Percentiles rank a stretch among this genome's conserved stretches.
These are phyloP conservation scores for Dendryphion nanum DNA, from an alignment of 2,329 filamentous ascomycete species.

Conservation along the genomic window DNA sequence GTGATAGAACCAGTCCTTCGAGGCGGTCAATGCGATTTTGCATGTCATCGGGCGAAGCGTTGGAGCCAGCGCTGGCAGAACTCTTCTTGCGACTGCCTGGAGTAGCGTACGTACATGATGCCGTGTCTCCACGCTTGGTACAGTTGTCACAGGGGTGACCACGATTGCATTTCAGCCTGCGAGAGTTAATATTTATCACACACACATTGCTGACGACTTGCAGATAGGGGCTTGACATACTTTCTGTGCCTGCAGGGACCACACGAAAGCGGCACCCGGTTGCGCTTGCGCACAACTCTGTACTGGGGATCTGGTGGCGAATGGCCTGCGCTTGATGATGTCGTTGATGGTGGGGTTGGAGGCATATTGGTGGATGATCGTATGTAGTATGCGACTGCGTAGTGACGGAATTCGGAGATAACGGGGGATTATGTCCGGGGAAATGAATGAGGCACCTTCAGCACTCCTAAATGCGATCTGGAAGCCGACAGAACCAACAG, in stretches of 20 bases:
- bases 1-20: slow-evolving; percentile 83
- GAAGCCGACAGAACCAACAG: too few relatives aligned
- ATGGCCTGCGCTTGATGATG: slow-evolving; percentile 71
- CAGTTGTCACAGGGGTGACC: slow-evolving; percentile 92
- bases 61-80: slow-evolving; percentile 51
- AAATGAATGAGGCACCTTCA: too few relatives aligned
- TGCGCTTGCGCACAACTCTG: slow-evolving; percentile 85
- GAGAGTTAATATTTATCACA: too few relatives aligned
- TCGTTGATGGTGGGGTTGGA: slow-evolving; percentile 74
- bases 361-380: slow-evolving; percentile 54
- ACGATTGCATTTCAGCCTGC: slow-evolving; percentile 85
- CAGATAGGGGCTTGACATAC: slow-evolving; percentile 49
- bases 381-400: too few relatives aligned
- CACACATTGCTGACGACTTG: slow-evolving; percentile 1
- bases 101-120: slow-evolving; percentile 80
- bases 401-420: too few relatives aligned
- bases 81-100: slow-evolving; percentile 70
- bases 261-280: slow-evolving; percentile 87
- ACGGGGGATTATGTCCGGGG: too few relatives aligned
- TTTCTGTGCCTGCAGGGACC: slow-evolving; percentile 89
- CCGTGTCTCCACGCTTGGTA: slow-evolving; percentile 77
- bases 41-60: slow-evolving; percentile 85
- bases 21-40: slow-evolving; percentile 96
- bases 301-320: slow-evolving; percentile 87
- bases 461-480: too few relatives aligned